phyloP scores from a whole-genome alignment of 2,329 filamentous ascomycete species.

The Didymella arachidicola region DNA sequence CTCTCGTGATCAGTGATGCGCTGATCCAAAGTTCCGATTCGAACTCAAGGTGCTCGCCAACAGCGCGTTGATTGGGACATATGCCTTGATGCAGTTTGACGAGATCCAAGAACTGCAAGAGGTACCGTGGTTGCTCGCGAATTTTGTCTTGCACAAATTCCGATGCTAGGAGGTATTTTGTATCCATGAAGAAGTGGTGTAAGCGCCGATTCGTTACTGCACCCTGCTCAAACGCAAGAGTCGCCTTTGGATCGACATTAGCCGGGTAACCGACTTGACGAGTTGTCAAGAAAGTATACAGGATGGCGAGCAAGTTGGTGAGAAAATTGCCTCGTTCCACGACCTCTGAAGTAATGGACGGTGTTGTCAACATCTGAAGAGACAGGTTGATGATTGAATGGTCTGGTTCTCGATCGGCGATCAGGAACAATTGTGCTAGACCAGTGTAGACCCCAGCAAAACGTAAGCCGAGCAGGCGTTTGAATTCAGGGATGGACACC shows the following conservation, averaged over 20 bases:
- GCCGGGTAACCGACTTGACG: constrained; percentile 94
- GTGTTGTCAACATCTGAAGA: constrained; percentile 93
- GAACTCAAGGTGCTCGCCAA: constrained; percentile 97
- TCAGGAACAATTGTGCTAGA: constrained; percentile 90
- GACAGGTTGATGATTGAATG: constrained; percentile 99
- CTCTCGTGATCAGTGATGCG: constrained; percentile 89
- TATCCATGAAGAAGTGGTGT: constrained; percentile 96
- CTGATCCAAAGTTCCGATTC: constrained; percentile 99
- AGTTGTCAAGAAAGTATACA: constrained; percentile 96
- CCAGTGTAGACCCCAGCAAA: constrained; percentile 95
- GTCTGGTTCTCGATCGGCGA: constrained; percentile 94
- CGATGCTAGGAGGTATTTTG: constrained; percentile 89
- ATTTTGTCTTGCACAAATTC: constrained; percentile 87
- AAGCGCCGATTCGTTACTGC: constrained; percentile 94
- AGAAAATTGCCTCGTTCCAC: constrained; percentile 95
- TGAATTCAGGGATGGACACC: constrained; percentile 94
- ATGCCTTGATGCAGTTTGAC: constrained; percentile 97
- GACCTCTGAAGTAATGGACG: constrained; percentile 94
- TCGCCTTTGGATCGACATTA: constrained; percentile 84
- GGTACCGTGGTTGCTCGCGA: constrained; percentile 82
- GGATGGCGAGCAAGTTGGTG: constrained; percentile 91
- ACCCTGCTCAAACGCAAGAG: constrained; percentile 90
- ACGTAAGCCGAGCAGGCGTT: constrained; percentile 88
- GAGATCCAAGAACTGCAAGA: constrained; percentile 92
- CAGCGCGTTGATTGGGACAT: constrained; percentile 88